Base-by-base conservation (phyloP, 2,329 filamentous ascomycete genomes). In the Fusarium armeniacum region DNA sequence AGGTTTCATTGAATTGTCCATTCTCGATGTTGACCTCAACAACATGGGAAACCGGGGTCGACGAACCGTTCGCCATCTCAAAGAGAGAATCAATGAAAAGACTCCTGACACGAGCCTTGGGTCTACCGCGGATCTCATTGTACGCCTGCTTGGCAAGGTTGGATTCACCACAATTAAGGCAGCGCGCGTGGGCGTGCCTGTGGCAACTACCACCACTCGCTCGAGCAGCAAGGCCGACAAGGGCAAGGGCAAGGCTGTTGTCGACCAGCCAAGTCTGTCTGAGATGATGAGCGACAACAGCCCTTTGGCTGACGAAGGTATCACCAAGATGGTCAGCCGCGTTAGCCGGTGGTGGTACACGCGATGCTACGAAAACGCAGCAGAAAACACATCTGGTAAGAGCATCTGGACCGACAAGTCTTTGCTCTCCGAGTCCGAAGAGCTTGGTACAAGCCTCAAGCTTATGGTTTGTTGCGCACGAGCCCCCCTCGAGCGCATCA, bases 291-390 rank as follows among this genome's bases (percentile, higher is more conserved):
- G 86, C 32, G 90, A 93, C 69, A 85, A 90, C 36, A 87, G 88
- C n/a, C 84, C 88, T 1, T 83, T 87, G 16, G 91, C 91, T 24
- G 93, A 97, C 71, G 93, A 94, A 76, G 91, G 89, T 70, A 97
- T 98, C 76, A 93, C 93, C 16, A 94, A 93, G 76, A 97, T 97
- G 85, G 94, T 98, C 24, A 91, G 94, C 18, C 91, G 90, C 67
- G 95, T 98, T 13, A 95, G 94, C 3, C 87, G 96, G 44, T 98
- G 95, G 93, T 99, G 96, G 96, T 98, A 97, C 80, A 92, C 89
- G 12, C 89, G 92, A 54, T 98, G 95, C 83, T 98, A 98, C 78
- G 95, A 98, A 80, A 88, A 86, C 59, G 85, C 87, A 6, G 83
- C 90, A 11, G 79, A 87, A n/a, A 62, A 69, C 36, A 62, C 62